Percentiles rank a stretch among this genome's conserved stretches.
These are phyloP conservation scores for Aspergillus wentii DNA, from an alignment of 495 filamentous ascomycete species.

Conservation along the genomic window DNA sequence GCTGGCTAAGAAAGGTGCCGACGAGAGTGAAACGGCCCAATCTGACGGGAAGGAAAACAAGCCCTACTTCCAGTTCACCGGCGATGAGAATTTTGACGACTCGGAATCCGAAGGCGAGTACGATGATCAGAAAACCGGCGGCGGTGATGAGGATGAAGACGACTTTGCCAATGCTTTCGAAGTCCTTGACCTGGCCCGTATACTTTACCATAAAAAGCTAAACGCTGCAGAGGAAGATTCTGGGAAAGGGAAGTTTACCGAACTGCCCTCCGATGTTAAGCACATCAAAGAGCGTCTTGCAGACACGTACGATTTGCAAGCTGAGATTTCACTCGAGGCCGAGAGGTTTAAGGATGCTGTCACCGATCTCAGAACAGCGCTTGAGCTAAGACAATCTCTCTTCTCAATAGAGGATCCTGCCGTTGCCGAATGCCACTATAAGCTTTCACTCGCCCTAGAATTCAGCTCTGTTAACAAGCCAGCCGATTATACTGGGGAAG, in stretches of 20 bases:
- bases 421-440: slow-evolving; percentile 91
- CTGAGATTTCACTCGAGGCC: slow-evolving; percentile 92
- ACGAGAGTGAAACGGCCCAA: slow-evolving; percentile 31
- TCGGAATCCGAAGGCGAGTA: slow-evolving; percentile 66
- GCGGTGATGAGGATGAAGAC: slow-evolving; percentile 76
- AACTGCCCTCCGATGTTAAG: slow-evolving; percentile 44
- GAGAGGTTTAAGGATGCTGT: slow-evolving; percentile 83
- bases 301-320: slow-evolving; percentile 86
- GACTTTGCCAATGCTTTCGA: slow-evolving; percentile 89
- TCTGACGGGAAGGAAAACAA: slow-evolving; percentile 47
- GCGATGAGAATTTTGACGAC: slow-evolving; percentile 87
- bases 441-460: slow-evolving; percentile 91
- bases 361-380: slow-evolving; percentile 66
- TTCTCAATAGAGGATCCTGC: slow-evolving; percentile 74
- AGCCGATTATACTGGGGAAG: slow-evolving; percentile 37
- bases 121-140: slow-evolving; percentile 34
- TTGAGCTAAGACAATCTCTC: slow-evolving; percentile 70
- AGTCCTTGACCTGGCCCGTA: slow-evolving; percentile 82
- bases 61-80: slow-evolving; percentile 84
- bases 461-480: slow-evolving; percentile 76
- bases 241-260: slow-evolving; percentile 47
- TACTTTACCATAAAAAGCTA: slow-evolving; percentile 64
- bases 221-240: slow-evolving; percentile 44
- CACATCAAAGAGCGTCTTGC: slow-evolving; percentile 78
- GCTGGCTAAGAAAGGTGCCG: slow-evolving; percentile 26